Evolutionary conservation across 1,139 yeast genomes (phyloP).

Genomic region (Geotrichum candidum): DNA sequence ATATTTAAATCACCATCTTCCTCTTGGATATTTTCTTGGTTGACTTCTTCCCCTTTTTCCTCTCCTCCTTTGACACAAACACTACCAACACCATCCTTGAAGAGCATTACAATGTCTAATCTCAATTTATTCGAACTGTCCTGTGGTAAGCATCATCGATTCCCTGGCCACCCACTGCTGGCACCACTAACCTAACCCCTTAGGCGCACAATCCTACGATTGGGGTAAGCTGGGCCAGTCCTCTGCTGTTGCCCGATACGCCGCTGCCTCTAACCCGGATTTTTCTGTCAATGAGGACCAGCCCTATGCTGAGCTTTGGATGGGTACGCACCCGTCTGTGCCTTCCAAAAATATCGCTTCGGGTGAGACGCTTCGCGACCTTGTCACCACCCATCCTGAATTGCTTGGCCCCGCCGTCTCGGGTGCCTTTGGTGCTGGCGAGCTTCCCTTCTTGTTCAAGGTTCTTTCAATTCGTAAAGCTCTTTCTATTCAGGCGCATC

Average conservation of each 20-base stretch:
- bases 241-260: slow-evolving; percentile 86
- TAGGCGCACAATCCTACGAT: slow-evolving; percentile 42
- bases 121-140: neutral
- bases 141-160: neutral
- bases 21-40: neutral
- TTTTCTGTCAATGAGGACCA: slow-evolving; percentile 57
- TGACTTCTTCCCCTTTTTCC: neutral
- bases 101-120: neutral
- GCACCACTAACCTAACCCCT: neutral
- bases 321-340: slow-evolving; percentile 95
- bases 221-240: slow-evolving; percentile 64
- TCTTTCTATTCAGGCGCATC: slow-evolving; percentile 94
- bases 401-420: slow-evolving; percentile 52
- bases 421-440: slow-evolving; percentile 63
- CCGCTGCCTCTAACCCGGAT: slow-evolving; percentile 59
- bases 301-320: slow-evolving; percentile 69
- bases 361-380: slow-evolving; percentile 49
- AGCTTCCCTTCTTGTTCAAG: slow-evolving; percentile 87
- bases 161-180: neutral
- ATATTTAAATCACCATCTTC: neutral
- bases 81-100: neutral
- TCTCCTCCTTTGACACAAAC: neutral
- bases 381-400: slow-evolving; percentile 57
- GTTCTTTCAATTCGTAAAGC: slow-evolving; percentile 90
- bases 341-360: slow-evolving; percentile 65